phyloP scores from a whole-genome alignment of 2,329 filamentous ascomycete species.

The Lecanicillium sp. region DNA sequence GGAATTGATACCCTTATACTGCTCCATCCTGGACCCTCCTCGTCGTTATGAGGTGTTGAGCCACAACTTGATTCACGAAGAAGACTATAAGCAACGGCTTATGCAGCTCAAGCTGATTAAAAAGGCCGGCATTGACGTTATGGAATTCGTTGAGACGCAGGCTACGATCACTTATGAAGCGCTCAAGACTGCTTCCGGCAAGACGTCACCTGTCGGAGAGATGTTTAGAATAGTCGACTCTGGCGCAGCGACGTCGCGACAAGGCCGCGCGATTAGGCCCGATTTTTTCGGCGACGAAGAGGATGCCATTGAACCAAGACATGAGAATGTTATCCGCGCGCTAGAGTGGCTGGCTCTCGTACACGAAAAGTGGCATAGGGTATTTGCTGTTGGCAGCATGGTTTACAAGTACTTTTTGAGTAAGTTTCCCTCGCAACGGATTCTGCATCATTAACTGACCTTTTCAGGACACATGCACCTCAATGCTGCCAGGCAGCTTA shows the following conservation, averaged over 20 bases:
- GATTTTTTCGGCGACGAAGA: conserved; percentile 62
- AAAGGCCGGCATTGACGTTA: conserved; percentile 63
- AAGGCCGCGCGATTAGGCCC: conserved; percentile 56
- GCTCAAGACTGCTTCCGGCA: conserved; percentile 14
- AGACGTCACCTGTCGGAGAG: conserved; percentile 16
- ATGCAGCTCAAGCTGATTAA: conserved; percentile 67
- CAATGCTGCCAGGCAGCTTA: conserved; percentile 45
- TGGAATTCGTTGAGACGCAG: conserved; percentile 66
- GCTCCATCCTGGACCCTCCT: conserved; percentile 61
- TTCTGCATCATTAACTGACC: conserved; percentile 4
- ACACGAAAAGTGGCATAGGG: conserved; percentile 61
- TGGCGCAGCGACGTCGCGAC: conserved; percentile 19
- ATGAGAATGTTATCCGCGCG: conserved; percentile 65
- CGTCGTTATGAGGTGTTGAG: conserved; percentile 65
- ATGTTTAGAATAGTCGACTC: conserved; percentile 43
- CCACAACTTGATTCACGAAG: conserved; percentile 66
- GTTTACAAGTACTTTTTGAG: conserved; percentile 80
- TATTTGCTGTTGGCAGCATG: conserved; percentile 59
- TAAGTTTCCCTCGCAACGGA: conserved; percentile 39
- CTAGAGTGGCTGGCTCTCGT: conserved; percentile 80
- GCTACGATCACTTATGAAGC: conserved; percentile 43
- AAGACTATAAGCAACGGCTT: conserved; percentile 54
- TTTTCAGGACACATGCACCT: conserved; percentile 39
- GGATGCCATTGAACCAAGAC: conserved; percentile 46
- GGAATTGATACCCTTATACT: conserved; percentile 80